phyloP scores from a whole-genome alignment of 768 basidiomycete species.

The Lactifluus echinatus region DNA sequence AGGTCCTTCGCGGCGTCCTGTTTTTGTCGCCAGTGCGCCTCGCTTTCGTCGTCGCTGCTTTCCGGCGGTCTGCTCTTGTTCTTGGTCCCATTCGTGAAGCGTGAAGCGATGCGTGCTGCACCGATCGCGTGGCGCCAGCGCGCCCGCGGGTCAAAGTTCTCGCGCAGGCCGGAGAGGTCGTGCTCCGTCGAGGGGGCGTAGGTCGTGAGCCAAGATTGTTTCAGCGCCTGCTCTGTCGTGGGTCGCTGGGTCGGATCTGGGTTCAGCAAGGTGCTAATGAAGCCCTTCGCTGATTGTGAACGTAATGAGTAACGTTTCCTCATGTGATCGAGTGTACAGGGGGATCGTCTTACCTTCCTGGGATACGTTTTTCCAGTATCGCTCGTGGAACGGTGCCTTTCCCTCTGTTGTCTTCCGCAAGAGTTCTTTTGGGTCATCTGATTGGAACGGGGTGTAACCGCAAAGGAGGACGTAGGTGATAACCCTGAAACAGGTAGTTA shows the following conservation, averaged over 20 bases:
- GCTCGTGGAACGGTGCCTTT: slow-evolving; percentile 83
- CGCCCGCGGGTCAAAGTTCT: slow-evolving; percentile 71
- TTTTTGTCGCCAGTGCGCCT: background rate
- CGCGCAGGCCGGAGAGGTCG: slow-evolving; percentile 71
- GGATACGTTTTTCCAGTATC: slow-evolving; percentile 91
- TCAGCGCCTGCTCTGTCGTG: slow-evolving; percentile 62
- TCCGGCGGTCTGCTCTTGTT: background rate
- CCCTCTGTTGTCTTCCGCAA: slow-evolving; percentile 79
- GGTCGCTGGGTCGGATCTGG: slow-evolving; percentile 64
- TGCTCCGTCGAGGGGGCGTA: slow-evolving; percentile 58
- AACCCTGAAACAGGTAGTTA: slow-evolving; percentile 40
- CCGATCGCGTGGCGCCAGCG: slow-evolving; percentile 67
- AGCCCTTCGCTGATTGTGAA: slow-evolving; percentile 58
- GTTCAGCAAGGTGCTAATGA: slow-evolving; percentile 64
- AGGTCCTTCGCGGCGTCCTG: background rate
- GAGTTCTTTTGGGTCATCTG: slow-evolving; percentile 66
- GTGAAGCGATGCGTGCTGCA: slow-evolving; percentile 30
- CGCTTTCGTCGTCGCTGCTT: background rate
- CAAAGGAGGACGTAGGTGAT: slow-evolving; percentile 94
- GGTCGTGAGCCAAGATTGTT: slow-evolving; percentile 69
- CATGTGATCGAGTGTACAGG: too few species aligned
- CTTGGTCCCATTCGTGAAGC: background rate
- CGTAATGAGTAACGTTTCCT: background rate
- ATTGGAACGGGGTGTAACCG: slow-evolving; percentile 92
- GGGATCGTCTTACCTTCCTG: slow-evolving; percentile 46